Evolutionary conservation across 2,329 filamentous ascomycete species (phyloP).

Genomic region (Trichophyton mentagrophytes): DNA sequence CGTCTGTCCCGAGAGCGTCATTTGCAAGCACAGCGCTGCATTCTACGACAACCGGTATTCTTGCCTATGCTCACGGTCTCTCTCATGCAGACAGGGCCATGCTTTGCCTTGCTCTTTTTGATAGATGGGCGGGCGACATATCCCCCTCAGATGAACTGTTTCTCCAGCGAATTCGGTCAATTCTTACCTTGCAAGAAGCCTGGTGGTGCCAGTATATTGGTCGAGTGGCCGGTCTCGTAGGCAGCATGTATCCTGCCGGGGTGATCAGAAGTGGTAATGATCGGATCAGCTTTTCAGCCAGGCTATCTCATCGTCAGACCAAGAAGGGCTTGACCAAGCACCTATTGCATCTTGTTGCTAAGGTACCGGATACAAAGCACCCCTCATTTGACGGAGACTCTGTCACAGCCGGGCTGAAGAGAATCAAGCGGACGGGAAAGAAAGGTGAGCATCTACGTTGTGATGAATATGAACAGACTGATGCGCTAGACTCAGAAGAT

Average conservation of each 20-base stretch:
- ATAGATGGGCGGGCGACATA: conserved; percentile 59
- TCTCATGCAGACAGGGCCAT: conserved; percentile 59
- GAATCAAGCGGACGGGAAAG: conserved; percentile 44
- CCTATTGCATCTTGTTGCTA: conserved; percentile 35
- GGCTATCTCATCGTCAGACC: conserved; percentile 32
- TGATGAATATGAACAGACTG: conserved; percentile 9
- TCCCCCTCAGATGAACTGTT: conserved; percentile 46
- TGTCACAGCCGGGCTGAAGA: conserved; percentile 31
- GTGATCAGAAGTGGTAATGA: conserved; percentile 20
- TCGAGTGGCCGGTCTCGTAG: conserved; percentile 45
- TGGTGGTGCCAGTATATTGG: conserved; percentile 58
- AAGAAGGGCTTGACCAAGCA: conserved; percentile 23
- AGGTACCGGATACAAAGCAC: conserved; percentile 27
- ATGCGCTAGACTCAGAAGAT: conserved; percentile 18
- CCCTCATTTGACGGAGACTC: conserved; percentile 22
- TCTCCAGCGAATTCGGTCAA: conserved; percentile 39
- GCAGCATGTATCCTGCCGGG: conserved; percentile 50
- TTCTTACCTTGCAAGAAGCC: conserved; percentile 42
- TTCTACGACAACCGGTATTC: conserved; percentile 53
- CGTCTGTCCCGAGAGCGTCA: conserved; percentile 40
- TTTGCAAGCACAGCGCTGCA: conserved; percentile 59
- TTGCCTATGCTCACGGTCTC: conserved; percentile 58
- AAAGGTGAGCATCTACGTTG: conserved; percentile 42
- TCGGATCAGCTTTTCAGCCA: conserved; percentile 28
- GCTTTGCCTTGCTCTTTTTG: conserved; percentile 57